phyloP scores from a whole-genome alignment of 352 stramenopile genomes.

The Phytophthora melonis region DNA sequence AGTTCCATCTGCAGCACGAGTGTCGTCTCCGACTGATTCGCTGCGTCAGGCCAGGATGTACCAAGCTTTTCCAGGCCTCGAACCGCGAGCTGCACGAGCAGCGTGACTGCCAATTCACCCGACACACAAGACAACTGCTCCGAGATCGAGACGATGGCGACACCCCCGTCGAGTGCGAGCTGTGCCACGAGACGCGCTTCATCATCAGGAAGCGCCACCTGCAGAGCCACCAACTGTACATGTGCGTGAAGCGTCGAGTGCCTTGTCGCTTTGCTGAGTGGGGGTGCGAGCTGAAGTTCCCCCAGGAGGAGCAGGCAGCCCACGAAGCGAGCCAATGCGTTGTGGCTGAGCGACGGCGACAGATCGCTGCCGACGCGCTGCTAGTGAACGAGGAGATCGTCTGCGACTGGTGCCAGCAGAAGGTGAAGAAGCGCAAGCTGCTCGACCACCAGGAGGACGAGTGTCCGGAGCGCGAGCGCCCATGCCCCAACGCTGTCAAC shows the following conservation, averaged over 20 bases:
- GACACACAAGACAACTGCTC: conserved; percentile 53
- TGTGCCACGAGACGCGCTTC: conserved; percentile 47
- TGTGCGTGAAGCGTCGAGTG: conserved; percentile 60
- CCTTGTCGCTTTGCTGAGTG: conserved; percentile 57
- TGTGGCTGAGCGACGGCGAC: conserved; percentile 50
- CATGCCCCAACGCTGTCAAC: conserved; percentile 65
- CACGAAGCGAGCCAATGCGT: conserved; percentile 59
- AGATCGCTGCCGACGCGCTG: conserved; percentile 50
- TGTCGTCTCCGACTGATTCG: conserved; percentile 54
- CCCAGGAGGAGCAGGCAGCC: conserved; percentile 38
- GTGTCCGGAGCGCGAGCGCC: conserved; percentile 69
- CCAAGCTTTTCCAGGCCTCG: conserved; percentile 39
- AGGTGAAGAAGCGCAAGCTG: conserved; percentile 71
- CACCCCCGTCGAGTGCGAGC: conserved; percentile 44
- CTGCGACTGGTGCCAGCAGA: conserved; percentile 75
- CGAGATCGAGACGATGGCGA: conserved; percentile 51
- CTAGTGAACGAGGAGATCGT: conserved; percentile 60
- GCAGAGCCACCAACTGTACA: conserved; percentile 50
- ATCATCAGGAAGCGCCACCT: conserved; percentile 48
- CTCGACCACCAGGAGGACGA: conserved; percentile 86
- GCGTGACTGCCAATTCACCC: conserved; percentile 40
- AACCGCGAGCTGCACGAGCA: conserved; percentile 51
- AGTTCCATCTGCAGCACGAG: conserved; percentile 44
- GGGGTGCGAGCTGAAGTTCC: conserved; percentile 57
- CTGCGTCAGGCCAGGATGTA: conserved; percentile 60